These are phyloP conservation scores for Grigorovia jiainica DNA, from an alignment of 805 yeast genomes.

Conservation along the genomic window DNA sequence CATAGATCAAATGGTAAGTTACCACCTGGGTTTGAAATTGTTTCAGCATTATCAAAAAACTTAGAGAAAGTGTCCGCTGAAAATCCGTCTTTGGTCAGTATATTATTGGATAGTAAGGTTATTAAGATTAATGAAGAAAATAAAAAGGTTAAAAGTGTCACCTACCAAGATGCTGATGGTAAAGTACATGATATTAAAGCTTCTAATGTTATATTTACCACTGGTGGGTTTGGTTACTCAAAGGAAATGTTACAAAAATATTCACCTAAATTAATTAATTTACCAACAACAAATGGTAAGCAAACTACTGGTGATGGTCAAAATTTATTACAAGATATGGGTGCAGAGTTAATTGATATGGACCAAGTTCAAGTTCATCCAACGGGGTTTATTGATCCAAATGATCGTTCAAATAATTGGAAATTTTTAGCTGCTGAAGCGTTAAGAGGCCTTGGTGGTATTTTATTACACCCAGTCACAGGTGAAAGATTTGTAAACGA, in stretches of 20 bases:
- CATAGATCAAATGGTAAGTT: slow-evolving; percentile 59
- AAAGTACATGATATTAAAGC: slow-evolving; percentile 22
- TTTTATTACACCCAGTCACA: slow-evolving; percentile 35
- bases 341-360: slow-evolving; percentile 47
- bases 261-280: slow-evolving; percentile 37
- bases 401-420: slow-evolving; percentile 33
- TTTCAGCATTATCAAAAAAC: slow-evolving; percentile 36
- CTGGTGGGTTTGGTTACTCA: slow-evolving; percentile 47
- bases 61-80: slow-evolving; percentile 26
- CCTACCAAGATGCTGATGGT: slow-evolving; percentile 29
- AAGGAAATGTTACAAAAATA: slow-evolving; percentile 32
- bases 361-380: slow-evolving; percentile 56
- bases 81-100: slow-evolving; percentile 25
- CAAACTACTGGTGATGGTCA: slow-evolving; percentile 58
- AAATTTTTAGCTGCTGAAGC: slow-evolving; percentile 57
- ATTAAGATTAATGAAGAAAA: slow-evolving; percentile 21
- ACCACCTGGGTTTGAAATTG: slow-evolving; percentile 54
- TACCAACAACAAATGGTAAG: slow-evolving; percentile 50
- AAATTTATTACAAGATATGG: slow-evolving; percentile 34
- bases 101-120: slow-evolving; percentile 34
- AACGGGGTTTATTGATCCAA: slow-evolving; percentile 46
- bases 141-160: slow-evolving; percentile 34
- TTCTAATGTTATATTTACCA: slow-evolving; percentile 39
- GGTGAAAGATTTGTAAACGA: slow-evolving; percentile 48
- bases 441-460: slow-evolving; percentile 50